These are phyloP conservation scores for Jacaranda mimosifolia DNA, from an alignment of 257 asterid genomes.

Conservation along the genomic window DNA sequence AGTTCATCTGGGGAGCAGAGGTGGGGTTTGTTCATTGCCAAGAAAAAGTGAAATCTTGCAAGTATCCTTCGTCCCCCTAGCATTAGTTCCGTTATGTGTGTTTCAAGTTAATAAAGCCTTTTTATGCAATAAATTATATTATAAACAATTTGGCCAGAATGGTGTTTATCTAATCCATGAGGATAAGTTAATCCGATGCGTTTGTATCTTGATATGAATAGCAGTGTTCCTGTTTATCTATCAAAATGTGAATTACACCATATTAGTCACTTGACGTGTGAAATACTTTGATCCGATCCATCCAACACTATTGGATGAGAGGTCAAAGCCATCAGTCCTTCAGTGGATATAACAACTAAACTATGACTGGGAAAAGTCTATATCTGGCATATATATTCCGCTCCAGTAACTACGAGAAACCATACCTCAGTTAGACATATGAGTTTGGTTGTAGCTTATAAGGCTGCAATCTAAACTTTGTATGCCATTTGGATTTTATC, in stretches of 20 bases:
- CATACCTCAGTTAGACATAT: background rate
- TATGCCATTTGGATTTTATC: too few species aligned
- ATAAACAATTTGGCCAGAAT: background rate
- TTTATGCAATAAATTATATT: slow-evolving; percentile 24
- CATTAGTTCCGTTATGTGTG: slow-evolving; percentile 1
- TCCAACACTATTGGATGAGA: too few species aligned
- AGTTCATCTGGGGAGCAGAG: slow-evolving; percentile 92
- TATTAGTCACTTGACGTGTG: too few species aligned
- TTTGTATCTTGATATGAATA: slow-evolving; percentile 17
- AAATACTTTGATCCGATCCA: too few species aligned
- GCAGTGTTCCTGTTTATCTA: slow-evolving; percentile 4
- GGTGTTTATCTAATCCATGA: slow-evolving; percentile 1
- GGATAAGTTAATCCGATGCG: slow-evolving; percentile 13
- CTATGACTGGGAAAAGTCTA: too few species aligned
- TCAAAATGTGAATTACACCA: background rate
- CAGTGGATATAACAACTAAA: too few species aligned
- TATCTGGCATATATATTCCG: too few species aligned
- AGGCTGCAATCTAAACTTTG: too few species aligned
- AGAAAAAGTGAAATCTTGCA: slow-evolving; percentile 55
- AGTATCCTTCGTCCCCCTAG: background rate
- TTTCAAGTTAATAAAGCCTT: slow-evolving; percentile 21
- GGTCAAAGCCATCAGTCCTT: too few species aligned
- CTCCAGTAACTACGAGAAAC: too few species aligned
- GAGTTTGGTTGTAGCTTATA: background rate
- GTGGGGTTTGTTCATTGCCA: slow-evolving; percentile 94